Evolutionary conservation across 1,284 basidiomycete genomes (phyloP).

Genomic region (Apiotrichum sp.): DNA sequence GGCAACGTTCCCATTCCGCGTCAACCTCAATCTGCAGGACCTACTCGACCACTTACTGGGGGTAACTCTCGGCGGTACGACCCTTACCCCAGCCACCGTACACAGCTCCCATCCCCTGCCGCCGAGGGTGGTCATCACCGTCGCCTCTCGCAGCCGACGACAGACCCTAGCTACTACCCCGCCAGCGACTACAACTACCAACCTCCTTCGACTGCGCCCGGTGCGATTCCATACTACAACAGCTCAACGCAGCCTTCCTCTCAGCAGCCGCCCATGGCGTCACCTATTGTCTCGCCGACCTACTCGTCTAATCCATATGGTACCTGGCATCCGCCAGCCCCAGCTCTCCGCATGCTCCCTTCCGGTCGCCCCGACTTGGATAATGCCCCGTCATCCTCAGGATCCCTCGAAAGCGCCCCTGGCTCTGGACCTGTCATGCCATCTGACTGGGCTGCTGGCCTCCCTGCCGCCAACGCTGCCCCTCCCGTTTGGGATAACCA

Average conservation of each 20-base stretch:
- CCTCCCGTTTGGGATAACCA: slow-evolving; percentile 14
- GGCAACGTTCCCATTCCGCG: slow-evolving; percentile 1
- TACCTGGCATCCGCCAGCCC: slow-evolving; percentile 10
- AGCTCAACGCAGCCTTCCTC: slow-evolving; percentile 2
- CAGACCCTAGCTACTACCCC: slow-evolving; percentile 9
- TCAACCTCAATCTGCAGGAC: not conserved
- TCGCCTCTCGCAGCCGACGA: slow-evolving; percentile 11
- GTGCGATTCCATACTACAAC: slow-evolving; percentile 12
- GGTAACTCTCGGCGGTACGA: slow-evolving; percentile 14
- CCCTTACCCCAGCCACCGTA: slow-evolving; percentile 8
- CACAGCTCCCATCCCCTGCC: not conserved
- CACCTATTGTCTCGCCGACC: slow-evolving; percentile 13
- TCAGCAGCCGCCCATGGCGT: slow-evolving; percentile 9
- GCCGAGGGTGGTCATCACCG: slow-evolving; percentile 11
- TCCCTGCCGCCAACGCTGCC: slow-evolving; percentile 3
- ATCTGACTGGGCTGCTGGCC: slow-evolving; percentile 3
- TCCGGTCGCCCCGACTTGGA: slow-evolving; percentile 10
- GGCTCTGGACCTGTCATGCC: slow-evolving; percentile 5
- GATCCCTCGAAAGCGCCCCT: slow-evolving; percentile 15
- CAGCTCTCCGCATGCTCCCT: slow-evolving; percentile 8
- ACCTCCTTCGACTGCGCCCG: slow-evolving; percentile 17
- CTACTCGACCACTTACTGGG: slow-evolving; percentile 4
- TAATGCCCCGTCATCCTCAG: slow-evolving; percentile 14
- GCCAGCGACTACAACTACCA: slow-evolving; percentile 18
- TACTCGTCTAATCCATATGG: slow-evolving; percentile 6